Evolutionary conservation across 106 monocot genomes (phyloP), one percentile per base, ranked within the genome.

Genomic region (Dioscorea dumetorum): DNA sequence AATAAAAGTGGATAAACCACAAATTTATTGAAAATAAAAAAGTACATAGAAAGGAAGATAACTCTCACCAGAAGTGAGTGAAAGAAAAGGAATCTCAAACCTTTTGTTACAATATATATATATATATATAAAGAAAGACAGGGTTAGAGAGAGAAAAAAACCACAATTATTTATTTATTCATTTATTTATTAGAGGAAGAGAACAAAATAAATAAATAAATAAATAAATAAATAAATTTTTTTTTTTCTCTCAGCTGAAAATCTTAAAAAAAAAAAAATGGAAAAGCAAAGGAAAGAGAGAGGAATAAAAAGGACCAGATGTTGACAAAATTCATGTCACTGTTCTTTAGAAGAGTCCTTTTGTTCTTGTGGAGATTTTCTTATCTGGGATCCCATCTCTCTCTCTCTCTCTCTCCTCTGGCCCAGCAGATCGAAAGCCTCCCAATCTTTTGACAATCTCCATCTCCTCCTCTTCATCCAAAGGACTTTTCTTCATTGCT

Each of bases 241-340:
- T 28, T 28, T n/a, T n/a, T n/a, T n/a, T n/a, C n/a, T n/a, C n/a
- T n/a, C n/a, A n/a, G n/a, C n/a, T n/a, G n/a, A 51, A 51, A 51
- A 17, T 51, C n/a, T n/a, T 51, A 51, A 17, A 51, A 17, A 51
- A 17, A 51, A 17, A 51, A 2, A 51, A 51, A 51, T 51, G 51
- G 54, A 19, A 19, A 54, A 54, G 8, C 54, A 16, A 63, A 32
- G 62, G 31, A 63, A 14, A 68, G 33, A 50, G 33, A 77, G 74
- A 79, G 78, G 41, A 86, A 86, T 79, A 72, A 67, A 74, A 54
- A 79, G 56, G 79, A 82, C 82, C 79, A 66, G 77, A 78, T 80
- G 80, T 76, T 80, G 85, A 86, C 86, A 90, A 86, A 77, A 78
- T 73, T 80, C 65, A 77, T 73, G 90, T 86, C 85, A 70, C 85